Evolutionary conservation across 371 early-diverging fungal genomes (phyloP).

Genomic region (Amoeboaphelidium protococcarum): DNA sequence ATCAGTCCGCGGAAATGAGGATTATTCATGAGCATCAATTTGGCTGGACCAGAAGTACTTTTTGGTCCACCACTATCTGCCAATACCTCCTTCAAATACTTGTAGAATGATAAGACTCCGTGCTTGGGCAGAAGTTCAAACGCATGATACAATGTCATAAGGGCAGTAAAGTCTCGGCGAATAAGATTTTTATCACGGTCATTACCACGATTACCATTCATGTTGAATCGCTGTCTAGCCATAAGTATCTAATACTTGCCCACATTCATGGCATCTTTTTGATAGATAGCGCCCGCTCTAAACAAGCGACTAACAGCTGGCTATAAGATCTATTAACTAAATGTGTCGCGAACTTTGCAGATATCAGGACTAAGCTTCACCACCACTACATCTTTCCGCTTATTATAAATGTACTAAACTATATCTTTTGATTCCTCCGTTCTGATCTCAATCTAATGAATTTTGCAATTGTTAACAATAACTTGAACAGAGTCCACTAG

Average conservation of each 20-base stretch:
- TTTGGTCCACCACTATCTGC: slow-evolving; percentile 9
- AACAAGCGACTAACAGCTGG: no score
- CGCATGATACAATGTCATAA: slow-evolving; percentile 20
- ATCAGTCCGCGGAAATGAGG: slow-evolving; percentile 15
- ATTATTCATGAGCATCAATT: slow-evolving; percentile 3
- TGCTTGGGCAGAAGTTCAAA: slow-evolving; percentile 24
- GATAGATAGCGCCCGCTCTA: no score
- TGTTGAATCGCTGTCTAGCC: no score
- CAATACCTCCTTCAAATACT: slow-evolving; percentile 12
- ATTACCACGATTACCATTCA: no score
- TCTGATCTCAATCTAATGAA: slow-evolving; percentile 48
- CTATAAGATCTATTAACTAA: no score
- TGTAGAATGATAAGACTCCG: slow-evolving; percentile 30
- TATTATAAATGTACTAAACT: slow-evolving; percentile 33
- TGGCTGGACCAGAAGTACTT: neutral
- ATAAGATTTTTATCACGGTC: no score
- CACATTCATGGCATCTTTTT: no score
- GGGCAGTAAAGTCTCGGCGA: slow-evolving; percentile 7
- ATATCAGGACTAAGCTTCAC: slow-evolving; percentile 31
- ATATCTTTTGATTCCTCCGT: slow-evolving; percentile 75
- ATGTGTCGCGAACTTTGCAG: slow-evolving; percentile 16
- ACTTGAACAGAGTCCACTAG: slow-evolving; percentile 42
- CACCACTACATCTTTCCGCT: slow-evolving; percentile 28
- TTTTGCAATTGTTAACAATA: slow-evolving; percentile 42
- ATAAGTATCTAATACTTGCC: no score